These are phyloP conservation scores for Boletus pseudo-olivaceus DNA, from an alignment of 768 basidiomycete genomes.

Conservation along the genomic window DNA sequence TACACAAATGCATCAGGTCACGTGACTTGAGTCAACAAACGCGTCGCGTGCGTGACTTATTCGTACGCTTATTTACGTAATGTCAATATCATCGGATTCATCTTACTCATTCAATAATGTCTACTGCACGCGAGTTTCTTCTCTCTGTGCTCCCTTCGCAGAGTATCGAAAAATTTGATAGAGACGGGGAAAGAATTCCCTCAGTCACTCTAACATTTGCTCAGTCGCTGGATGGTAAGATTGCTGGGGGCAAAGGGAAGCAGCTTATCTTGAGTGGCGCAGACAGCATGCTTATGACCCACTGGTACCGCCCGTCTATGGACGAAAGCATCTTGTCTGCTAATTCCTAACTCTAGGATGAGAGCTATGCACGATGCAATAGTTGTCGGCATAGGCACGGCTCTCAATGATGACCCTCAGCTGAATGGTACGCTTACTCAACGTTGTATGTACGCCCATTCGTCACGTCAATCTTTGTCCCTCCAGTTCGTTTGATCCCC, in stretches of 20 bases:
- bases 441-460: not conserved
- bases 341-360: slow-evolving; percentile 54
- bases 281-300: slow-evolving; percentile 92
- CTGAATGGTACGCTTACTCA: slow-evolving; percentile 68
- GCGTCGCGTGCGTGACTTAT: not conserved
- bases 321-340: not conserved
- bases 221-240: slow-evolving; percentile 84
- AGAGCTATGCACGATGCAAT: slow-evolving; percentile 91
- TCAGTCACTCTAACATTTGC: slow-evolving; percentile 82
- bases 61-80: too few species aligned
- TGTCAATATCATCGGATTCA: not conserved
- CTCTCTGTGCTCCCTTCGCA: slow-evolving; percentile 26
- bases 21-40: slow-evolving; percentile 5
- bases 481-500: slow-evolving; percentile 56
- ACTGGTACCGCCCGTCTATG: slow-evolving; percentile 53
- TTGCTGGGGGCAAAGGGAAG: slow-evolving; percentile 67
- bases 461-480: not conserved
- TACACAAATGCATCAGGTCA: not conserved
- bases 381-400: slow-evolving; percentile 85
- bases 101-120: not conserved
- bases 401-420: slow-evolving; percentile 89
- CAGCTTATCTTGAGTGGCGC: slow-evolving; percentile 82
- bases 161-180: slow-evolving; percentile 9
- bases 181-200: slow-evolving; percentile 37
- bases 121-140: slow-evolving; percentile 24